phyloP scores from a whole-genome alignment of 148 eudicot species.

The Suaeda aralocaspica region DNA sequence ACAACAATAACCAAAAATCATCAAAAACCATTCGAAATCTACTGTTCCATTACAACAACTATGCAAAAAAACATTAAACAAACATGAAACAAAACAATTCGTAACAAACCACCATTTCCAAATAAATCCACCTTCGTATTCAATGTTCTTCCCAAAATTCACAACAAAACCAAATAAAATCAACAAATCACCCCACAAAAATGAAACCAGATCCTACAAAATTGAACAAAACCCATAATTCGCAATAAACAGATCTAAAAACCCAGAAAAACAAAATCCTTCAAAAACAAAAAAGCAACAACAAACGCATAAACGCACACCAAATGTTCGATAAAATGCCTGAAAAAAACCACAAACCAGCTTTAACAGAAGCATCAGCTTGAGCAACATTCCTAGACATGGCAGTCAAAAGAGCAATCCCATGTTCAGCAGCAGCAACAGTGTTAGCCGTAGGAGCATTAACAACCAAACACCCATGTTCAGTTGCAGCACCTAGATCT shows the following conservation, averaged over 20 bases:
- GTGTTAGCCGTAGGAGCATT: slow-evolving; percentile 98
- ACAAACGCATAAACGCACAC: slow-evolving; percentile 11
- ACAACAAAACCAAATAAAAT: not conserved
- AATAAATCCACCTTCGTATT: not conserved
- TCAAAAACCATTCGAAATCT: too few relatives aligned
- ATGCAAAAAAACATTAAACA: not conserved
- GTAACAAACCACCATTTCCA: not conserved
- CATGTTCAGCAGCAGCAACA: slow-evolving; percentile 97
- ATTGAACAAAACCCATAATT: slow-evolving; percentile 5
- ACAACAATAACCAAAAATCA: not conserved
- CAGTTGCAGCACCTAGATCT: slow-evolving; percentile 95
- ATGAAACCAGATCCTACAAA: slow-evolving; percentile 12
- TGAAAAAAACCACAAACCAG: slow-evolving; percentile 40
- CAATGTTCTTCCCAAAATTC: not conserved
- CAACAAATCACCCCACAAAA: not conserved
- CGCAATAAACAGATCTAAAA: slow-evolving; percentile 11
- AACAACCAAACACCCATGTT: slow-evolving; percentile 92
- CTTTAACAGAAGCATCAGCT: slow-evolving; percentile 91
- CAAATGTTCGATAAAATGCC: slow-evolving; percentile 35
- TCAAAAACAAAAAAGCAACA: not conserved
- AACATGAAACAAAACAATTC: not conserved
- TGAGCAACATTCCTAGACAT: slow-evolving; percentile 96
- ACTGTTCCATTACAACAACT: too few relatives aligned
- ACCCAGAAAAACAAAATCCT: not conserved
- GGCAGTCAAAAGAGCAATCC: slow-evolving; percentile 76